phyloP scores from a whole-genome alignment of 139 green algal genomes.

The Picochlorum sp. region DNA sequence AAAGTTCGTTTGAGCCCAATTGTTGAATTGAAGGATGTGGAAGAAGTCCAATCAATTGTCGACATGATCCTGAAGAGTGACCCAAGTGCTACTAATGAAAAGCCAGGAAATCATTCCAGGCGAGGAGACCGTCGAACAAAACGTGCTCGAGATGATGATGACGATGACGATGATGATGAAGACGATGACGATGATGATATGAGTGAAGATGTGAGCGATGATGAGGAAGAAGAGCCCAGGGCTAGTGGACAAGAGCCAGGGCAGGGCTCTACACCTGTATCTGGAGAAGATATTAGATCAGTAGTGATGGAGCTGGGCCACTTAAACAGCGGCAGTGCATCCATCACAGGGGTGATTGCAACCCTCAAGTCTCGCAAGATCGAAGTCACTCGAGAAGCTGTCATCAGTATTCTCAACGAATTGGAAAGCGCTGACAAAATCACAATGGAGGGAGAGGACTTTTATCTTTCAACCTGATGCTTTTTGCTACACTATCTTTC shows the following conservation, averaged over 20 bases:
- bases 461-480: slow-evolving; percentile 21
- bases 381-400: background rate
- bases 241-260: background rate
- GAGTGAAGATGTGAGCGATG: slow-evolving; percentile 4
- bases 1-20: slow-evolving; percentile 50
- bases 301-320: slow-evolving; percentile 16
- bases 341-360: slow-evolving; percentile 23
- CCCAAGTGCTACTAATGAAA: slow-evolving; percentile 10
- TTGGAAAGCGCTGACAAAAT: slow-evolving; percentile 14
- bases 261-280: background rate
- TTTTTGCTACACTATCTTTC: background rate
- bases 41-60: slow-evolving; percentile 24
- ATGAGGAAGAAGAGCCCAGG: background rate
- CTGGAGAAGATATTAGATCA: slow-evolving; percentile 11
- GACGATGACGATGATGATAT: slow-evolving; percentile 8
- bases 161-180: background rate
- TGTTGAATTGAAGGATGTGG: slow-evolving; percentile 27
- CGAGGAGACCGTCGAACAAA: background rate
- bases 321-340: slow-evolving; percentile 1
- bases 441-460: slow-evolving; percentile 23
- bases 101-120: background rate
- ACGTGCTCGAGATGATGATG: slow-evolving; percentile 9
- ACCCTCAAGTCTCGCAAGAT: slow-evolving; percentile 12
- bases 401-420: slow-evolving; percentile 11
- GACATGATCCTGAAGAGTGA: slow-evolving; percentile 34